Conservation (phyloP, 768 basidiomycete species). For the Kwoniella newhampshirensis region DNA sequence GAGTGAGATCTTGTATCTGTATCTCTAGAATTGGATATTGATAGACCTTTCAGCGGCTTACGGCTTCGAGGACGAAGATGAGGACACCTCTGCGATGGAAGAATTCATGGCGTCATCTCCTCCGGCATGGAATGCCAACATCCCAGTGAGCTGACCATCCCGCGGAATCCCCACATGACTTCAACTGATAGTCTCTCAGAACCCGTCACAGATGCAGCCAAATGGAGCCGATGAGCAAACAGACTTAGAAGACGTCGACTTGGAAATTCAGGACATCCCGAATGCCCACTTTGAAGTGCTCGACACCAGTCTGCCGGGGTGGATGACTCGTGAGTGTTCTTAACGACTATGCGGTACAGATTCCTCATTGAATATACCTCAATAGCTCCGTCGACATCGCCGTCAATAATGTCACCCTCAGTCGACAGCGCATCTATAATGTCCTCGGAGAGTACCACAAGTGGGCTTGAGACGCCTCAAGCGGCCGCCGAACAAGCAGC, state of each 20-base stretch:
- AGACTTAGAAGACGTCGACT: slow-evolving; percentile 67
- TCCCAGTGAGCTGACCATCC: slow-evolving; percentile 34
- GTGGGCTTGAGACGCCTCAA: slow-evolving; percentile 8
- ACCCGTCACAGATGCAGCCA: slow-evolving; percentile 24
- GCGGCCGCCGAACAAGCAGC: slow-evolving; percentile 46
- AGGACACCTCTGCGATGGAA: slow-evolving; percentile 56
- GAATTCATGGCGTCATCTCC: slow-evolving; percentile 55
- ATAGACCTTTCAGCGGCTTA: slow-evolving; percentile 59
- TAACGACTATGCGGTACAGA: too few species aligned
- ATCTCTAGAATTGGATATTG: slow-evolving; percentile 56
- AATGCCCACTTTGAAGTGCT: slow-evolving; percentile 80
- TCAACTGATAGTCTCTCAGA: slow-evolving; percentile 61
- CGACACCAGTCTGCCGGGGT: slow-evolving; percentile 74
- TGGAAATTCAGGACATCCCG: slow-evolving; percentile 61
- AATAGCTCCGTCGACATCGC: slow-evolving; percentile 13
- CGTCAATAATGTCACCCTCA: slow-evolving; percentile 5
- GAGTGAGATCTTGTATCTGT: slow-evolving; percentile 54
- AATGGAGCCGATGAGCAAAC: slow-evolving; percentile 68
- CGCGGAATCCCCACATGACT: slow-evolving; percentile 51
- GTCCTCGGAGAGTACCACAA: background rate
- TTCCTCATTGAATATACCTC: background rate
- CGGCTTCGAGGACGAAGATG: slow-evolving; percentile 69
- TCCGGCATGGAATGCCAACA: slow-evolving; percentile 53
- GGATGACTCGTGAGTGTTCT: slow-evolving; percentile 38
- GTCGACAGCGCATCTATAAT: background rate